Conservation (phyloP, 2,329 filamentous ascomycete species). For the Aspergillus awamori region DNA sequence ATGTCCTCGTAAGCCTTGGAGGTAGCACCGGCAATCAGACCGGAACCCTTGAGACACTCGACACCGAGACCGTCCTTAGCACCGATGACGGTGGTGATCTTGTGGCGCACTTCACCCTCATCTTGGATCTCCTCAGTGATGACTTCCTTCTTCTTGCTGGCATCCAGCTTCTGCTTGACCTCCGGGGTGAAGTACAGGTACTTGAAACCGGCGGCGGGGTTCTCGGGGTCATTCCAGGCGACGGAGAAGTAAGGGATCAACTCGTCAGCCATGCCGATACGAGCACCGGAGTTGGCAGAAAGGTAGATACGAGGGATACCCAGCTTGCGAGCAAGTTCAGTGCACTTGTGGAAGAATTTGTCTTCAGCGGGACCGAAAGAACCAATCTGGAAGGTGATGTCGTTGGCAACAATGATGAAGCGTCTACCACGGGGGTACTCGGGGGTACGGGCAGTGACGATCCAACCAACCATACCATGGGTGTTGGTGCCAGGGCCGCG, state of each 20-base stretch:
- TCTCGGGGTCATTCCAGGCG: slow-evolving; percentile 84
- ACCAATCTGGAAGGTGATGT: slow-evolving; percentile 98
- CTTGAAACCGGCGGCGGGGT: slow-evolving; percentile 88
- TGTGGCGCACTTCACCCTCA: slow-evolving; percentile 85
- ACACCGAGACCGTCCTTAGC: slow-evolving; percentile 95
- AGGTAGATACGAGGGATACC: slow-evolving; percentile 97
- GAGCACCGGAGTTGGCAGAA: slow-evolving; percentile 97
- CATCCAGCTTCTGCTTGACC: slow-evolving; percentile 83
- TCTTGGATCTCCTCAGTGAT: slow-evolving; percentile 87
- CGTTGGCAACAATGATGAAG: slow-evolving; percentile 97
- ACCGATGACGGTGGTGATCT: slow-evolving; percentile 91
- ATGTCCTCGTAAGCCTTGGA: slow-evolving; percentile 98
- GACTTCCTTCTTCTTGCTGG: slow-evolving; percentile 72
- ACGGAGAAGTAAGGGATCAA: slow-evolving; percentile 96
- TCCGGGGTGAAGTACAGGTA: slow-evolving; percentile 93
- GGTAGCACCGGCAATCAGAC: slow-evolving; percentile 96
- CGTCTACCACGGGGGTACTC: slow-evolving; percentile 91
- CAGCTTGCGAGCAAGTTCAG: slow-evolving; percentile 87
- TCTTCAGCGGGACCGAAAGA: slow-evolving; percentile 97
- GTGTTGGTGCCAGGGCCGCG: slow-evolving; percentile 94
- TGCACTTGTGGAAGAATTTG: slow-evolving; percentile 99
- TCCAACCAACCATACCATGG: slow-evolving; percentile 98
- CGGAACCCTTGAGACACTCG: slow-evolving; percentile 93
- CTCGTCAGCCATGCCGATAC: slow-evolving; percentile 94
- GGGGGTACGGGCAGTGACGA: slow-evolving; percentile 90